Base-by-base conservation (phyloP, 2,329 filamentous ascomycete species). In the Xylaria digitata region DNA sequence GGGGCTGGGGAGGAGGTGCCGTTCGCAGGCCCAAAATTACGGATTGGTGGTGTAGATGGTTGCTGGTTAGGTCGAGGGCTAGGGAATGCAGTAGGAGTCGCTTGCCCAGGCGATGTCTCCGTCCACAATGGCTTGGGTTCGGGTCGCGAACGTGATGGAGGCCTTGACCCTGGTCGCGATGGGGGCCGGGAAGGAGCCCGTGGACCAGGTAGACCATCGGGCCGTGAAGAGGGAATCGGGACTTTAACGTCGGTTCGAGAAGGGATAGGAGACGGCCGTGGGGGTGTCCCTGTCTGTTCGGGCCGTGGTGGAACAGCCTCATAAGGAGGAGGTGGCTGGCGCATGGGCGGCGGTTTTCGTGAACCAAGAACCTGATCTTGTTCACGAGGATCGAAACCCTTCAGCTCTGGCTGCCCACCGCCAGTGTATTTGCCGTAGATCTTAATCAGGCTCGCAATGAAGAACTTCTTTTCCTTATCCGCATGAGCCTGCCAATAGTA, bases 401-500 rank as follows among this genome's bases (percentile, higher is more conserved):
- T 83, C 58, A 99, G 84, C 65, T 92, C 87, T 1, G 96, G 96
- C 37, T 89, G 81, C 75, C 90, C 91, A 13, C 95, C 95, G 32
- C 93, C 92, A 0, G 96, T 98, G 77, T 98, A 99, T 80, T 98
- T 99, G 74, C 90, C 90, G 78, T 92, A 99, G 71, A 99, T 97
- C 80, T 98, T 99, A 76, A 98, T 89, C 73, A 98, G 82, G 79
- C 94, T 97, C 40, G 92, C 94, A 75, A 99, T 96, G 80, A 99
- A 99, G 81, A 98, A 98, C 77, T 97, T 95, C 84, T 97, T 98
- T 81, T 99, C 96, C 82, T 97, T 97, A 60, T 92, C 87, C 0
- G 93, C 96, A 71, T 93, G 90, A 40, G 96, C 94, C 79, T 97
- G 89, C 96, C 96, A 99, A 79, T 96, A 99, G 80, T 99, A 99